These are phyloP conservation scores for Phaffia australis DNA, from an alignment of 768 basidiomycete species.

Conservation along the genomic window DNA sequence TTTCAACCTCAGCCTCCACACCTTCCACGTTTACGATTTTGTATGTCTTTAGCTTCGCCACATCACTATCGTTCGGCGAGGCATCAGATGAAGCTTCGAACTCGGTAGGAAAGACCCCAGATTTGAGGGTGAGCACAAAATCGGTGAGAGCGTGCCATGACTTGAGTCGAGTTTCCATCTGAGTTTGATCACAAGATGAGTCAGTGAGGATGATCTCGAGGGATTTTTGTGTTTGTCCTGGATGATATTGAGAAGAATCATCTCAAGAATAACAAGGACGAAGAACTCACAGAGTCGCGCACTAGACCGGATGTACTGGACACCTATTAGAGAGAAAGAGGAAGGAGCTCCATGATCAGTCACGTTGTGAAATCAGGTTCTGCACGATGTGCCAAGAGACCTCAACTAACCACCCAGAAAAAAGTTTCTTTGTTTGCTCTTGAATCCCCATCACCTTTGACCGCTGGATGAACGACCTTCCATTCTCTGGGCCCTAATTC, in stretches of 20 bases:
- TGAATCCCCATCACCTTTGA: background rate
- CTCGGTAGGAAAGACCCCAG: background rate
- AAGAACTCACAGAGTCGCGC: slow-evolving; percentile 8
- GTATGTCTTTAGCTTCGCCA: background rate
- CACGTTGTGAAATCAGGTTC: too few species aligned
- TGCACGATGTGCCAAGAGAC: background rate
- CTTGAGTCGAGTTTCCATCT: slow-evolving; percentile 7
- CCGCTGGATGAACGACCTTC: slow-evolving; percentile 12
- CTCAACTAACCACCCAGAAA: slow-evolving; percentile 18
- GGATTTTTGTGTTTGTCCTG: background rate
- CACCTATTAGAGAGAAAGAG: background rate
- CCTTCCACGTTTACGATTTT: background rate
- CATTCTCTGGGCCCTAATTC: background rate
- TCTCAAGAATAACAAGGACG: background rate
- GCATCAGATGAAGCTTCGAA: background rate
- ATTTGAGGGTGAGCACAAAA: slow-evolving; percentile 4
- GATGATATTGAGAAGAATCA: background rate
- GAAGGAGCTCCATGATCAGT: too few species aligned
- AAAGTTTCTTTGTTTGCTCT: slow-evolving; percentile 5
- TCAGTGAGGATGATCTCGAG: too few species aligned
- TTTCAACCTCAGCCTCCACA: too few species aligned
- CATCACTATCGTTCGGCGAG: background rate
- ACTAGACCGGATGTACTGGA: slow-evolving; percentile 6
- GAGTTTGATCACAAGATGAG: background rate
- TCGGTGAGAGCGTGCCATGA: slow-evolving; percentile 4